A percentile compares a stretch with the other conserved stretches of the same genome.
These are phyloP conservation scores for Madurella mycetomatis DNA, from an alignment of 2,329 filamentous ascomycete genomes.

Conservation along the genomic window DNA sequence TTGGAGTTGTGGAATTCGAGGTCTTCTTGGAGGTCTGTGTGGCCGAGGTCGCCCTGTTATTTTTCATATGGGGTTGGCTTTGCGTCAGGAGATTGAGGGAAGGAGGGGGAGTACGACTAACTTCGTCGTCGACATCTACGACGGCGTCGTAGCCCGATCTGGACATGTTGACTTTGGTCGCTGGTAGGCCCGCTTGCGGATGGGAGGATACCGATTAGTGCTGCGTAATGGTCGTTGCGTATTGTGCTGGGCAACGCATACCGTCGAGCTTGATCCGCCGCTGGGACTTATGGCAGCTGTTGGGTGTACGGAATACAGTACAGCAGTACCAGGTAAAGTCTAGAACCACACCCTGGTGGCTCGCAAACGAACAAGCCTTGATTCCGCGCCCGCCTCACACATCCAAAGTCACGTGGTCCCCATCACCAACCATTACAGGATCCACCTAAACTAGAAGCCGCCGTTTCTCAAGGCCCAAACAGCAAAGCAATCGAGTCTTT, in stretches of 20 bases:
- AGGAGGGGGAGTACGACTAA: constrained; percentile 42
- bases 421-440: neutral
- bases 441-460: no score
- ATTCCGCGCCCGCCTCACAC: neutral
- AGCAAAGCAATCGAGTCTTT: neutral
- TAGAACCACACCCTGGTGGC: constrained; percentile 5
- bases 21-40: constrained; percentile 97
- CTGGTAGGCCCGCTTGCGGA: neutral
- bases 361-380: neutral
- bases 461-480: no score
- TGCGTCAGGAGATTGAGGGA: neutral
- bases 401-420: constrained; percentile 11
- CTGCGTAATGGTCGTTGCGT: neutral
- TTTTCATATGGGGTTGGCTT: constrained; percentile 15
- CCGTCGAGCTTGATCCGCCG: neutral
- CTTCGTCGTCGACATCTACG: constrained; percentile 95
- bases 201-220: neutral
- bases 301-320: no score
- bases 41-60: constrained; percentile 92
- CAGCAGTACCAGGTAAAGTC: neutral
- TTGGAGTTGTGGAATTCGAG: constrained; percentile 97
- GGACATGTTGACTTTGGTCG: constrained; percentile 52
- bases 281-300: constrained; percentile 19
- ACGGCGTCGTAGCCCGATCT: constrained; percentile 94
- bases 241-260: no score